phyloP scores from a whole-genome alignment of 2,329 filamentous ascomycete species.

The Xylariaceae sp. region DNA sequence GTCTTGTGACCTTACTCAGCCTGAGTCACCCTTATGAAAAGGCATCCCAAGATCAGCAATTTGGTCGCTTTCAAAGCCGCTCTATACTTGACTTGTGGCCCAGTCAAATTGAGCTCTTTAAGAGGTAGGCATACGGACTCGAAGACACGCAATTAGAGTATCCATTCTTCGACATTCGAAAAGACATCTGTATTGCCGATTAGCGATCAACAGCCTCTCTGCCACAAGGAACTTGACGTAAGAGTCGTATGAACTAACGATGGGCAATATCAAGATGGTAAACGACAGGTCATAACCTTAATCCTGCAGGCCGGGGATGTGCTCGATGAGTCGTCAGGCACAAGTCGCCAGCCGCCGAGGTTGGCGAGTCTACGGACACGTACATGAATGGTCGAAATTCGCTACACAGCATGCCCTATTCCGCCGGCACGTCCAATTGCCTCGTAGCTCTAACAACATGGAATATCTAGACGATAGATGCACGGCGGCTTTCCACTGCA shows the following conservation, averaged over 20 bases:
- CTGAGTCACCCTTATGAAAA: neutral
- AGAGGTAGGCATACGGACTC: neutral
- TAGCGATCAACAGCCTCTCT: neutral
- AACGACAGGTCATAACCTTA: neutral
- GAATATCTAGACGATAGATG: constrained; percentile 11
- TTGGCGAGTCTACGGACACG: constrained; percentile 5
- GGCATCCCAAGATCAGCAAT: neutral
- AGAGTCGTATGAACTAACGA: neutral
- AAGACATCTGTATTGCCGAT: neutral
- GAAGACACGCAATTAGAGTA: neutral
- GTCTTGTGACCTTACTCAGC: neutral
- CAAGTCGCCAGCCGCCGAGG: constrained; percentile 4
- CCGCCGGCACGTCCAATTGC: constrained; percentile 10
- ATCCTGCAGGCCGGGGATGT: neutral
- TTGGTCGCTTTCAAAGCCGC: neutral
- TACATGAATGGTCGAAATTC: constrained; percentile 17
- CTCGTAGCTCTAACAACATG: neutral
- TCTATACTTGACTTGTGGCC: neutral
- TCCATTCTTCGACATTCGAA: neutral
- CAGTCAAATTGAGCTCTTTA: neutral
- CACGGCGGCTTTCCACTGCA: constrained; percentile 25
- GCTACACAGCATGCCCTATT: constrained; percentile 24
- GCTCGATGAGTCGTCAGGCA: neutral
- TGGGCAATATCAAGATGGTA: neutral
- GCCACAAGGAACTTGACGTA: neutral